These are phyloP conservation scores for Gynochthodes officinalis DNA, from an alignment of 257 asterid genomes.

Conservation along the genomic window DNA sequence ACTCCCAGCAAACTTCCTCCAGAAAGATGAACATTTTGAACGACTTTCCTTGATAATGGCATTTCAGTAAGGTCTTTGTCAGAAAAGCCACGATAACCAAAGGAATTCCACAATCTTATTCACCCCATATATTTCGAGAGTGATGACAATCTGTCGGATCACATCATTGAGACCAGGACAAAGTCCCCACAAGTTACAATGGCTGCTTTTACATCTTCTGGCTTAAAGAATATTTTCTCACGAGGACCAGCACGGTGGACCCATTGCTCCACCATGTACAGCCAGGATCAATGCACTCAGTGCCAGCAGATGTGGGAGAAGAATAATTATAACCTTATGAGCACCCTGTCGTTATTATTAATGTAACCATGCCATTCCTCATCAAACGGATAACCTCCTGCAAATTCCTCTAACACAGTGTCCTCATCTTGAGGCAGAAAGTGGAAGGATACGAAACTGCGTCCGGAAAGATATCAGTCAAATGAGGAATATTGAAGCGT, in stretches of 20 bases:
- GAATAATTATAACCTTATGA: slow-evolving; percentile 84
- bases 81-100: slow-evolving; percentile 91
- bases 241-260: slow-evolving; percentile 95
- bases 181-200: slow-evolving; percentile 97
- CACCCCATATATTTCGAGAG: slow-evolving; percentile 91
- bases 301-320: slow-evolving; percentile 90
- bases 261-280: slow-evolving; percentile 99
- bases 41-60: slow-evolving; percentile 79
- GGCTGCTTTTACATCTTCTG: slow-evolving; percentile 91
- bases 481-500: slow-evolving; percentile 69
- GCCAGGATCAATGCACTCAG: slow-evolving; percentile 86
- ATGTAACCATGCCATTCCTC: slow-evolving; percentile 88
- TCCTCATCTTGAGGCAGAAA: slow-evolving; percentile 85
- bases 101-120: slow-evolving; percentile 77
- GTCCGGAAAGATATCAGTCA: slow-evolving; percentile 52
- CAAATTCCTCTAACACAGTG: slow-evolving; percentile 47
- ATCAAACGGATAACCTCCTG: slow-evolving; percentile 68
- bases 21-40: slow-evolving; percentile 90
- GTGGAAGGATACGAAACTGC: slow-evolving; percentile 75
- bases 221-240: slow-evolving; percentile 76
- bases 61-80: slow-evolving; percentile 62
- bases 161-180: slow-evolving; percentile 98
- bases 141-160: slow-evolving; percentile 83
- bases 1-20: slow-evolving; percentile 98
- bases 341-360: slow-evolving; percentile 75